Evolutionary conservation across 1,139 yeast genomes (phyloP).

Genomic region (Wickerhamomyces sp.): DNA sequence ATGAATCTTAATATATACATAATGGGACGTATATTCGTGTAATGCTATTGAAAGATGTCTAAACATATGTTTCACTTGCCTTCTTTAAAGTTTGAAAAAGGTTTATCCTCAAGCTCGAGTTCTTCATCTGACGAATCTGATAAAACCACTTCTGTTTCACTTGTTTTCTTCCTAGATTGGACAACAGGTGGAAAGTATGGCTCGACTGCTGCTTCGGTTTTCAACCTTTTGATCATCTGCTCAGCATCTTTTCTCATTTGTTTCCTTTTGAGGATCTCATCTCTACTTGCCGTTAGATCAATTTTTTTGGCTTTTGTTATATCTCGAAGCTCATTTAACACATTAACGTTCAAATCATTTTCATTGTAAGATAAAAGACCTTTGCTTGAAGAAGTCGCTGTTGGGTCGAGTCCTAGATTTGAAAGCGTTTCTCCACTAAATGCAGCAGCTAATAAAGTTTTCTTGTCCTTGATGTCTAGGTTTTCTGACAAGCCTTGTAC

Average conservation of each 20-base stretch:
- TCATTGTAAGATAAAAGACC: constrained; percentile 14
- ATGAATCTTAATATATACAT: background rate
- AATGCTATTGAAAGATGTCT: background rate
- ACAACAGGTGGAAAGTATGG: background rate
- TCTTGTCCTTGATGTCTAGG: constrained; percentile 16
- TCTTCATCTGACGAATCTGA: constrained; percentile 9
- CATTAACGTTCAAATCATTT: constrained; percentile 23
- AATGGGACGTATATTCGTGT: background rate
- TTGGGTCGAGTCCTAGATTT: constrained; percentile 51
- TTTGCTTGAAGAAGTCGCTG: constrained; percentile 25
- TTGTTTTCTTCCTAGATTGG: constrained; percentile 15
- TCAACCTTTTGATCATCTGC: constrained; percentile 15
- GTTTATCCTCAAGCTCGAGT: constrained; percentile 3
- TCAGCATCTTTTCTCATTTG: constrained; percentile 23
- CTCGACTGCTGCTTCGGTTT: constrained; percentile 2
- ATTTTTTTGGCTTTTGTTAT: constrained; percentile 29
- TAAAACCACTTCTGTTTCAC: background rate
- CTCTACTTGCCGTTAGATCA: constrained; percentile 27
- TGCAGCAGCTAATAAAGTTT: constrained; percentile 29
- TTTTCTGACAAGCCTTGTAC: constrained; percentile 16
- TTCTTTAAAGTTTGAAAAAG: constrained; percentile 6
- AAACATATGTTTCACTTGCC: too few species aligned
- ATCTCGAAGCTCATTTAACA: constrained; percentile 26
- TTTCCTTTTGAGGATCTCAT: constrained; percentile 23
- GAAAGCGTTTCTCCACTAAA: constrained; percentile 36